These are phyloP conservation scores for Turritis glabra DNA, from an alignment of 345 rosid species.

Conservation along the genomic window DNA sequence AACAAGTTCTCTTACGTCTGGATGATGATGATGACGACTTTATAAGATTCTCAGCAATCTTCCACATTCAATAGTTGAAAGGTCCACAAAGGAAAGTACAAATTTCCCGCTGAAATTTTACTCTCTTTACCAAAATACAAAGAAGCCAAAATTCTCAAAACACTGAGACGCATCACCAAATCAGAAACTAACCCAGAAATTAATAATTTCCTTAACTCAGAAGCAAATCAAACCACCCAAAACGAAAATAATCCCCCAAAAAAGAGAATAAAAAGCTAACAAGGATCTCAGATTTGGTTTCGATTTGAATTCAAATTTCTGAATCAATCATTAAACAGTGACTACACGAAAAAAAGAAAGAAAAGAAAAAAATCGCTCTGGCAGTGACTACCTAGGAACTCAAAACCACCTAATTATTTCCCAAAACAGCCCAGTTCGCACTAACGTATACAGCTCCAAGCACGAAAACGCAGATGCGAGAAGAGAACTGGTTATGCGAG, in stretches of 20 bases:
- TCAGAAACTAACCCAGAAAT: neutral
- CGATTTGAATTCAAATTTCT: neutral
- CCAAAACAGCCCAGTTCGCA: too few species aligned
- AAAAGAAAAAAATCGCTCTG: neutral
- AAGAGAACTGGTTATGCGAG: slow-evolving; percentile 13
- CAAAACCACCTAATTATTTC: neutral
- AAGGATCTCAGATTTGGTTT: slow-evolving; percentile 16
- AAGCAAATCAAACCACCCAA: slow-evolving; percentile 11
- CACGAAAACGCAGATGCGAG: neutral
- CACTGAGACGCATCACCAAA: slow-evolving; percentile 6
- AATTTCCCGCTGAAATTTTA: slow-evolving; percentile 37
- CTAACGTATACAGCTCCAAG: neutral
- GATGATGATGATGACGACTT: slow-evolving; percentile 5
- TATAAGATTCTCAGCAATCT: neutral
- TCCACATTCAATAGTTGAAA: slow-evolving; percentile 30
- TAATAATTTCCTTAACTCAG: neutral
- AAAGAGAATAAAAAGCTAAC: neutral
- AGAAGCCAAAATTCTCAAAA: neutral
- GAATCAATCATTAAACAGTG: neutral
- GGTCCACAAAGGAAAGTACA: slow-evolving; percentile 15
- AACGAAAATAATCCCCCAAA: slow-evolving; percentile 1
- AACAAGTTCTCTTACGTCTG: neutral
- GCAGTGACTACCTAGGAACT: neutral
- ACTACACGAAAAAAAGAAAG: neutral
- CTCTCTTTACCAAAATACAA: neutral